A percentile compares a stretch with the other conserved stretches of the same genome.
phyloP scores from a whole-genome alignment of 192 early-diverging fungal species.

The Phycomyces blakesleeanus region DNA sequence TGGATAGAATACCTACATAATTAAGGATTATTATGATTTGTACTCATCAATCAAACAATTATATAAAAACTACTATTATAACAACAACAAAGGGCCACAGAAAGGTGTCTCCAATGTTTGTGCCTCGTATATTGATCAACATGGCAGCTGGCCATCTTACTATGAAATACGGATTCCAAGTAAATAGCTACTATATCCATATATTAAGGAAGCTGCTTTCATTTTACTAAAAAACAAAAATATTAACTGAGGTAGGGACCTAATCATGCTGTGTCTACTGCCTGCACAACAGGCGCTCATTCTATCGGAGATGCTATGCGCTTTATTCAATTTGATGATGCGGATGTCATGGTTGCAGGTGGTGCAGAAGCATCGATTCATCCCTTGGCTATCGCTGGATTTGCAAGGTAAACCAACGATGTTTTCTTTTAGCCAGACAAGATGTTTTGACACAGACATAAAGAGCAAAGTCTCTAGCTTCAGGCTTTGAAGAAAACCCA shows the following conservation, averaged over 20 bases:
- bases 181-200: constrained; percentile 11
- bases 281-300: constrained; percentile 95
- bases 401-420: constrained; percentile 42
- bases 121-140: constrained; percentile 88
- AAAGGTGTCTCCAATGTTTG: constrained; percentile 86
- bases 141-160: constrained; percentile 93
- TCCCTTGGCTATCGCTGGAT: constrained; percentile 86
- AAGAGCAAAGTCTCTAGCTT: constrained; percentile 77
- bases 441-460: not conserved
- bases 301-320: constrained; percentile 92
- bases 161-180: constrained; percentile 78
- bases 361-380: constrained; percentile 83
- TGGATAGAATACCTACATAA: not conserved
- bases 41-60: not conserved
- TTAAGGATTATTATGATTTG: constrained; percentile 8
- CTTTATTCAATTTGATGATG: constrained; percentile 89
- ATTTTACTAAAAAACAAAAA: too few species aligned
- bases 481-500: constrained; percentile 78
- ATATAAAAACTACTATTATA: too few species aligned
- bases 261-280: constrained; percentile 89
- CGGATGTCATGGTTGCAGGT: constrained; percentile 92
- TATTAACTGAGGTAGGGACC: constrained; percentile 65
- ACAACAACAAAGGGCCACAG: constrained; percentile 68
- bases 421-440: not conserved
- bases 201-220: not conserved